A percentile compares a stretch with the other conserved stretches of the same genome.
phyloP scores from a whole-genome alignment of 2,329 filamentous ascomycete species.

The Paecilomyces niveus region DNA sequence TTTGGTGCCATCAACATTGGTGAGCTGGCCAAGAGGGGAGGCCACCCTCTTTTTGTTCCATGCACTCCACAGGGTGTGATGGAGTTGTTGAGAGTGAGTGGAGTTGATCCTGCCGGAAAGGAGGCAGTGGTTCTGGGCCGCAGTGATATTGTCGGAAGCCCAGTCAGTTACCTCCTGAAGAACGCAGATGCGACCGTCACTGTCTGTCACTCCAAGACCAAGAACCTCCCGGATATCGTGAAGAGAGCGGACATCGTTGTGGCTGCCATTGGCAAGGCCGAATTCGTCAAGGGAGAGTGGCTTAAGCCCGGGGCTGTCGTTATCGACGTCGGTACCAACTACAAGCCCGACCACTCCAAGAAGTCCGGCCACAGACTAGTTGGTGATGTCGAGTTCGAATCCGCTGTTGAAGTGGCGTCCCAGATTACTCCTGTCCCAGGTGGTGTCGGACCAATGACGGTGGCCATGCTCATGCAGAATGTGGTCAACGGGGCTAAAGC shows the following conservation, averaged over 20 bases:
- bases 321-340: conserved; percentile 97
- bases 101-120: conserved; percentile 79
- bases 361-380: conserved; percentile 90
- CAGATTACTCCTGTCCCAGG: conserved; percentile 94
- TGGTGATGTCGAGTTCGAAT: conserved; percentile 88
- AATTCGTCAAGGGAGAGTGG: conserved; percentile 92
- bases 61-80: conserved; percentile 98
- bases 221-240: conserved; percentile 63
- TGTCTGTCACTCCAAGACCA: conserved; percentile 85
- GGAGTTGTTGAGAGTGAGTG: conserved; percentile 77
- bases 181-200: conserved; percentile 96
- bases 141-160: conserved; percentile 95
- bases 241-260: conserved; percentile 84
- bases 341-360: conserved; percentile 77
- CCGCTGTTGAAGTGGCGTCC: conserved; percentile 77
- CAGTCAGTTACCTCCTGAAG: conserved; percentile 90
- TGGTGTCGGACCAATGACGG: conserved; percentile 96
- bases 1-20: conserved; percentile 94
- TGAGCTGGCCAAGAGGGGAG: conserved; percentile 91
- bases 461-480: conserved; percentile 95
- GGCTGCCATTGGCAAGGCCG: conserved; percentile 80
- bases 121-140: conserved; percentile 89
- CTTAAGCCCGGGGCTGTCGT: conserved; percentile 91
- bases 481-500: conserved; percentile 78
- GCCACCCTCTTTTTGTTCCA: conserved; percentile 79